These are phyloP conservation scores for Pichia kluyveri DNA, from an alignment of 805 yeast genomes.

Conservation along the genomic window DNA sequence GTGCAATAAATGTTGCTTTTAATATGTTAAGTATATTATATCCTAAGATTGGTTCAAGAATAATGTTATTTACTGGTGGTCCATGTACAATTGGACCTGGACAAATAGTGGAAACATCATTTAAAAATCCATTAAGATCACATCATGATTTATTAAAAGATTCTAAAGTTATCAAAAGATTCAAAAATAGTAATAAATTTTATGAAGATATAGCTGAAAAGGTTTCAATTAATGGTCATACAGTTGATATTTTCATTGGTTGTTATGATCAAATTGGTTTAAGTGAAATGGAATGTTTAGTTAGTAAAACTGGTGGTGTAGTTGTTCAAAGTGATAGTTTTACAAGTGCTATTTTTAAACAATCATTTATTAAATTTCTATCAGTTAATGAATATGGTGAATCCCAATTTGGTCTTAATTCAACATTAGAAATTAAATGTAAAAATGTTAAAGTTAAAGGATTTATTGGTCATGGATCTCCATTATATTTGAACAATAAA, in stretches of 20 bases:
- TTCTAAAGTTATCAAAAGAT: constrained; percentile 28
- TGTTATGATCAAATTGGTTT: constrained; percentile 64
- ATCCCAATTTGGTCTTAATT: constrained; percentile 48
- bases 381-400: constrained; percentile 24
- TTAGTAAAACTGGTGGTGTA: constrained; percentile 53
- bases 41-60: constrained; percentile 44
- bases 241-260: constrained; percentile 52
- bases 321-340: constrained; percentile 58
- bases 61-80: constrained; percentile 51
- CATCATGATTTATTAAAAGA: constrained; percentile 52
- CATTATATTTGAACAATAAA: constrained; percentile 22
- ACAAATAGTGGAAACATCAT: constrained; percentile 40
- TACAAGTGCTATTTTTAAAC: constrained; percentile 59
- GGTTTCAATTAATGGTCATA: constrained; percentile 42
- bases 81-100: constrained; percentile 65
- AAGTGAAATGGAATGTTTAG: constrained; percentile 53
- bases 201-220: constrained; percentile 41
- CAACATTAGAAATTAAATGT: constrained; percentile 48
- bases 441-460: constrained; percentile 49
- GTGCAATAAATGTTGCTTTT: constrained; percentile 44
- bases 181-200: constrained; percentile 35
- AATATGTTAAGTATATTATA: constrained; percentile 29
- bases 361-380: constrained; percentile 49
- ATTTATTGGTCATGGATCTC: constrained; percentile 53
- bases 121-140: constrained; percentile 58